Conservation (phyloP, 83 land plant species). For the Diphasiastrum complanatum region DNA sequence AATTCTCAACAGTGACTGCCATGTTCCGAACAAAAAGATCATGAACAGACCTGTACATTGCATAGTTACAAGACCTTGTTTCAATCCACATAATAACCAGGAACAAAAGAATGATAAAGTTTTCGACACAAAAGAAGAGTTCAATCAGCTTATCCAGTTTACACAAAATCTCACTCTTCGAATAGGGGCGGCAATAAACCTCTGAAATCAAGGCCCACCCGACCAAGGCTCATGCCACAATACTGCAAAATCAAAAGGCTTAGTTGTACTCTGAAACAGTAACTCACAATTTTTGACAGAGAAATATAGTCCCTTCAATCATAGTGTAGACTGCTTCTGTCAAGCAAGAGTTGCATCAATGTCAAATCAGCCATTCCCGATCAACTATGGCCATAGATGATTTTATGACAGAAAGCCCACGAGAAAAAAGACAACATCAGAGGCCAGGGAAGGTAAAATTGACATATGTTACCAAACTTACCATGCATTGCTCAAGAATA, state of each 20-base stretch:
- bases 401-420: no score
- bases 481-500: constrained; percentile 93
- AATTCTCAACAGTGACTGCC: constrained; percentile 79
- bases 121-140: neutral
- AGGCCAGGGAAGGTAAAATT: no score
- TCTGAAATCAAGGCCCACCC: constrained; percentile 95
- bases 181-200: constrained; percentile 91
- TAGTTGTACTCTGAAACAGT: neutral
- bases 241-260: constrained; percentile 40
- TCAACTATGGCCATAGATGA: no score
- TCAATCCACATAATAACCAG: neutral
- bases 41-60: constrained; percentile 76
- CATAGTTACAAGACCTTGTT: neutral
- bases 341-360: no score
- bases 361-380: no score
- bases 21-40: constrained; percentile 85
- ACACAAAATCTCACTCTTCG: constrained; percentile 59
- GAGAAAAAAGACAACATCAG: no score
- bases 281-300: constrained; percentile 16
- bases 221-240: constrained; percentile 96
- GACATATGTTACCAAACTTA: constrained; percentile 21
- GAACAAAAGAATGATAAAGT: neutral
- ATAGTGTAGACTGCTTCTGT: no score
- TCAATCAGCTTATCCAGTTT: neutral
- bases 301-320: no score